Percentiles rank a stretch among this genome's conserved stretches.
Conservation (phyloP, 2,329 filamentous ascomycete species). For the Tolypocladium paradoxum region DNA sequence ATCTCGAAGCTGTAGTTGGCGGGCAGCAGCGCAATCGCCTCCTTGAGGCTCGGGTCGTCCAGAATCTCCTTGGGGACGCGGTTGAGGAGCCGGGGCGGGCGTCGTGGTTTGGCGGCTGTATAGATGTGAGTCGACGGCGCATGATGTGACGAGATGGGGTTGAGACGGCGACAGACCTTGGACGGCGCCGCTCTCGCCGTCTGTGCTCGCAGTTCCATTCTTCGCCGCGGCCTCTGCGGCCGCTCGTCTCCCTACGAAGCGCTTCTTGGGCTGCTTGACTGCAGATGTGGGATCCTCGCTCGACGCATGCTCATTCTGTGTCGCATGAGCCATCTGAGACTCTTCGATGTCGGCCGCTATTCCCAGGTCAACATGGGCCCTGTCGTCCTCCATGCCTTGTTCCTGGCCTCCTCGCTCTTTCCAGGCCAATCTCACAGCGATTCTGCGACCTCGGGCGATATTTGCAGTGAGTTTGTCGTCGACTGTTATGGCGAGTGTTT, state of each 20-base stretch:
- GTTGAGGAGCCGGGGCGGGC: conserved; percentile 73
- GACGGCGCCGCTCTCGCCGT: conserved; percentile 20
- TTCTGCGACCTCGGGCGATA: too few species aligned
- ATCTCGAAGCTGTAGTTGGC: conserved; percentile 98
- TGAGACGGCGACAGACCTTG: conserved; percentile 36
- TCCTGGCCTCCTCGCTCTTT: background rate
- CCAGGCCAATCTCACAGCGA: background rate
- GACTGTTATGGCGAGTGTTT: background rate
- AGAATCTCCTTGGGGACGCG: conserved; percentile 82
- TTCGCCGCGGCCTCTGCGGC: conserved; percentile 51
- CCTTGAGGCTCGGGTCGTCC: conserved; percentile 74
- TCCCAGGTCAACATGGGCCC: conserved; percentile 59
- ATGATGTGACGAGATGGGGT: background rate
- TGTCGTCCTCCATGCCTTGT: conserved; percentile 63
- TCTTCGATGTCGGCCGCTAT: conserved; percentile 56
- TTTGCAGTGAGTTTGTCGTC: background rate
- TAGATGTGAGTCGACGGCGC: background rate
- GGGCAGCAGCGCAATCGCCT: conserved; percentile 76
- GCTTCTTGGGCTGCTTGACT: conserved; percentile 70
- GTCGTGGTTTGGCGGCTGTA: conserved; percentile 58
- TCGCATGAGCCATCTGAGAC: conserved; percentile 24
- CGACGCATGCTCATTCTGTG: background rate
- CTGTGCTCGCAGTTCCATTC: conserved; percentile 17
- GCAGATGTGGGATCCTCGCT: conserved; percentile 8
- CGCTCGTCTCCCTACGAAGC: conserved; percentile 77